A percentile compares a stretch with the other conserved stretches of the same genome.
Conservation (phyloP, 257 asterid genomes). For the Verbascum thapsus region DNA sequence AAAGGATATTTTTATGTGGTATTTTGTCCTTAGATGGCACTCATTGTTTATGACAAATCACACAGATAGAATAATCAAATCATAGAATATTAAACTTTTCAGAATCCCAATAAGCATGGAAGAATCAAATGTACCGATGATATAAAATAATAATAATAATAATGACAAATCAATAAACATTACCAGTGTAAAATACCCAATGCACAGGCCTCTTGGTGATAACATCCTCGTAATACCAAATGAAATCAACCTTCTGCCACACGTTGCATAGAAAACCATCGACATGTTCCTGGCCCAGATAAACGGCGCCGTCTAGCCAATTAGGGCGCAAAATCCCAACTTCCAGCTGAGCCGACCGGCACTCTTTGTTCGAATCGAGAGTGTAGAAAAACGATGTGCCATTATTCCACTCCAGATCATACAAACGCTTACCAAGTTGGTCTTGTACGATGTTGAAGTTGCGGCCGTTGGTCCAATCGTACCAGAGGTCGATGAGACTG, state of each 20-base stretch:
- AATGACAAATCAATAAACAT: neutral
- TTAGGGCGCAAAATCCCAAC: constrained; percentile 77
- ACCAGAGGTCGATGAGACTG: constrained; percentile 73
- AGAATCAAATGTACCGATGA: neutral
- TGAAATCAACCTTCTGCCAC: constrained; percentile 68
- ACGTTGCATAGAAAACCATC: constrained; percentile 81
- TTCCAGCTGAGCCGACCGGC: constrained; percentile 51
- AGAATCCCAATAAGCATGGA: neutral
- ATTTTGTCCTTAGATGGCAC: neutral
- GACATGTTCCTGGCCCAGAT: constrained; percentile 55
- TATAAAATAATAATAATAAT: neutral
- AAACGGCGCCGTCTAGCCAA: constrained; percentile 81
- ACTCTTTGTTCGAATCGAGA: constrained; percentile 41
- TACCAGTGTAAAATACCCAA: constrained; percentile 74
- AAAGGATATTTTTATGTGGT: neutral
- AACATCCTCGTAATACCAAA: constrained; percentile 78
- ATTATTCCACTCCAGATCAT: constrained; percentile 75
- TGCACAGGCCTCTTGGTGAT: constrained; percentile 72
- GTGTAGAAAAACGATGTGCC: constrained; percentile 60
- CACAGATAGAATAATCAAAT: neutral
- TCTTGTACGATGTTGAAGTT: constrained; percentile 72
- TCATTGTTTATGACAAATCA: neutral
- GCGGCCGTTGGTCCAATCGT: constrained; percentile 90
- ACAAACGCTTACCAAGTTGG: constrained; percentile 57
- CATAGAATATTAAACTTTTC: neutral